These are phyloP conservation scores for Phytophthora niederhauseri DNA, from an alignment of 352 stramenopile species.

Conservation along the genomic window DNA sequence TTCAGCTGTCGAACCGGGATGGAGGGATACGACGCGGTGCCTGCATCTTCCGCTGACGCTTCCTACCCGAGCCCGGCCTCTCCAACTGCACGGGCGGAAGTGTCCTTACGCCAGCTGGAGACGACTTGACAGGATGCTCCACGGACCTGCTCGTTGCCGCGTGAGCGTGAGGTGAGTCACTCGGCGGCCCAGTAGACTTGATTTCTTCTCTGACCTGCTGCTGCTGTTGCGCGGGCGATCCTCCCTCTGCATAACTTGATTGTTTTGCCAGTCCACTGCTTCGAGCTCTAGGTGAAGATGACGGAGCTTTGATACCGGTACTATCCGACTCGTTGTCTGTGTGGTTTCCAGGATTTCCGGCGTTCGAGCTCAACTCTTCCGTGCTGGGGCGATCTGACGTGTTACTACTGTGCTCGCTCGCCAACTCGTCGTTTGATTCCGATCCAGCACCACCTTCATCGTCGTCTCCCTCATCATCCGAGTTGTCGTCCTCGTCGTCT, in stretches of 20 bases:
- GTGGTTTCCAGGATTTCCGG: slow-evolving; percentile 9
- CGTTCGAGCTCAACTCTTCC: slow-evolving; percentile 17
- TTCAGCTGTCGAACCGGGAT: slow-evolving; percentile 26
- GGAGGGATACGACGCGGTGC: slow-evolving; percentile 58
- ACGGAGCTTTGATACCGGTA: slow-evolving; percentile 15
- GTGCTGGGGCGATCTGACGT: slow-evolving; percentile 18
- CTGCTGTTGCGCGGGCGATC: slow-evolving; percentile 8
- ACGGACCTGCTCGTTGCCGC: background rate
- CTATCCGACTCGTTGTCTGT: slow-evolving; percentile 36
- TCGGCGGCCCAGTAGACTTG: background rate
- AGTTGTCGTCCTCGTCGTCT: slow-evolving; percentile 13
- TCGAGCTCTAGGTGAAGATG: slow-evolving; percentile 6
- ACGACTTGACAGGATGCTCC: slow-evolving; percentile 2
- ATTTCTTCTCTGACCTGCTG: slow-evolving; percentile 4
- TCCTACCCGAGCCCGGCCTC: slow-evolving; percentile 37
- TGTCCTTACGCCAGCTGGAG: background rate
- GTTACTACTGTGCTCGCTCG: slow-evolving; percentile 7
- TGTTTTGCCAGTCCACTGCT: slow-evolving; percentile 3
- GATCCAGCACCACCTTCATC: background rate
- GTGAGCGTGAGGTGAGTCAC: slow-evolving; percentile 2
- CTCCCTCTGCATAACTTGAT: background rate
- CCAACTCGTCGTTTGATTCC: slow-evolving; percentile 10
- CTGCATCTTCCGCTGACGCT: slow-evolving; percentile 60
- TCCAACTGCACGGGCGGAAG: slow-evolving; percentile 12
- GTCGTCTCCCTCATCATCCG: slow-evolving; percentile 14